A percentile compares a stretch with the other conserved stretches of the same genome.
phyloP scores from a whole-genome alignment of 2,329 filamentous ascomycete species.

The Thermothelomyces thermophilus region DNA sequence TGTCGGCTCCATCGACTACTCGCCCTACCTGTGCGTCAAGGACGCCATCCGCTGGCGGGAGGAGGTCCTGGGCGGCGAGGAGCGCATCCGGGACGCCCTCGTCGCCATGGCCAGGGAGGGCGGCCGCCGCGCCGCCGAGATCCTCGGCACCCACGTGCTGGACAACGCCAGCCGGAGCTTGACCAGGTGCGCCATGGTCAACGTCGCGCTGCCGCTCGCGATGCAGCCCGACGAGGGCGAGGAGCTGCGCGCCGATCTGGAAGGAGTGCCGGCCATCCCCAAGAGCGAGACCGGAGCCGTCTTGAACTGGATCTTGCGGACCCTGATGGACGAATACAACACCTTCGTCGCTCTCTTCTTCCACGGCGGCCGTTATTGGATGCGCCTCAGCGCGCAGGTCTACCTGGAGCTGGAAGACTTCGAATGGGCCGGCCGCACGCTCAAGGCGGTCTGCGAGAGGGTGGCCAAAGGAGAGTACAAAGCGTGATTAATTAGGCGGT shows the following conservation, averaged over 20 bases:
- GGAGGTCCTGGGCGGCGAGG: constrained; percentile 66
- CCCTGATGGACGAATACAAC: constrained; percentile 52
- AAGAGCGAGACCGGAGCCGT: constrained; percentile 32
- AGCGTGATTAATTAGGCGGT: background rate
- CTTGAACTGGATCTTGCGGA: constrained; percentile 53
- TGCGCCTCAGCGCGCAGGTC: constrained; percentile 70
- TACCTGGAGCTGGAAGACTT: constrained; percentile 80
- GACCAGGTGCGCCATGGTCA: constrained; percentile 62
- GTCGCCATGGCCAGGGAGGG: constrained; percentile 57
- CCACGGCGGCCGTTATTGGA: constrained; percentile 60
- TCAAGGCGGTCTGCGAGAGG: constrained; percentile 45
- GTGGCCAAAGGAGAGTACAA: constrained; percentile 29
- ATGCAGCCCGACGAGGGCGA: constrained; percentile 11
- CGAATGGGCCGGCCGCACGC: constrained; percentile 54
- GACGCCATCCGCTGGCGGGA: constrained; percentile 65
- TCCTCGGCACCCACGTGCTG: constrained; percentile 64
- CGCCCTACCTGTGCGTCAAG: constrained; percentile 64
- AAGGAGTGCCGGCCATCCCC: constrained; percentile 25
- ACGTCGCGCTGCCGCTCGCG: constrained; percentile 63
- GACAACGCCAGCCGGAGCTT: constrained; percentile 58
- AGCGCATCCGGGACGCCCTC: constrained; percentile 58
- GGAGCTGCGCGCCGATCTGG: constrained; percentile 27
- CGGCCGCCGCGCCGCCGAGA: constrained; percentile 51
- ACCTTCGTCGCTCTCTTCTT: constrained; percentile 64
- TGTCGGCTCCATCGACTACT: constrained; percentile 66